Evolutionary conservation across 129 eudicot species (phyloP), one percentile per base, ranked within the genome.

Genomic region (Arctium minus): DNA sequence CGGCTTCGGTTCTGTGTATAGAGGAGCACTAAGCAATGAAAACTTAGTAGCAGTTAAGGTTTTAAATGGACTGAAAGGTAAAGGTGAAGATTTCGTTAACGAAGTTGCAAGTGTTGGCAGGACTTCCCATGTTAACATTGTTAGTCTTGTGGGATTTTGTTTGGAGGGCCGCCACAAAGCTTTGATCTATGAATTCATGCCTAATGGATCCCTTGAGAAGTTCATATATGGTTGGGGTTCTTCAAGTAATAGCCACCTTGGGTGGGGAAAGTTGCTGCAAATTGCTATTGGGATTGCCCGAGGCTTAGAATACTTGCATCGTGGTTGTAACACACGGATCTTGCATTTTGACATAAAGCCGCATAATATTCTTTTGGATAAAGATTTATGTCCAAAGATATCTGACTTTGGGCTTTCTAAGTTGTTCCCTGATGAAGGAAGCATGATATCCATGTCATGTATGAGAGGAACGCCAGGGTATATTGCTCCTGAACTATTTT

Each of bases 121-220:
- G 78, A 83, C 88, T 56, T 80, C 81, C 60, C 89, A 89, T 72
- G 79, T 89, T 32, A 88, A 88, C 37, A 80, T 88, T 22, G 89
- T 86, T 11, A 74, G 67, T 69, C 82, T 86, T 44, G 44, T 88
- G 8, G 89, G 87, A 30, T 88, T 85, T 72, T 79, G 88, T 78
- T 79, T 67, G 35, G 86, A 88, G 44, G 82, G 88, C 6, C 53
- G 42, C 9, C 76, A 80, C 80, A 73, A 88, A 80, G 89, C 88
- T 53, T 86, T 86, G 73, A 46, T 88, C 36, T 88, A 86, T 46
- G 88, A 86, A 22, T 88, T 86, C 79, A 75, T 88, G 86, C 86
- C 86, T 12, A 89, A 89, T 81, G 92, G 92, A 29, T 89, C 89
- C n/a, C 88, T 89, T 3, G 92, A 86, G 8, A 85, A 69, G 64